Conservation (phyloP, 1,284 basidiomycete species). For the Rhodotorula sp. region DNA sequence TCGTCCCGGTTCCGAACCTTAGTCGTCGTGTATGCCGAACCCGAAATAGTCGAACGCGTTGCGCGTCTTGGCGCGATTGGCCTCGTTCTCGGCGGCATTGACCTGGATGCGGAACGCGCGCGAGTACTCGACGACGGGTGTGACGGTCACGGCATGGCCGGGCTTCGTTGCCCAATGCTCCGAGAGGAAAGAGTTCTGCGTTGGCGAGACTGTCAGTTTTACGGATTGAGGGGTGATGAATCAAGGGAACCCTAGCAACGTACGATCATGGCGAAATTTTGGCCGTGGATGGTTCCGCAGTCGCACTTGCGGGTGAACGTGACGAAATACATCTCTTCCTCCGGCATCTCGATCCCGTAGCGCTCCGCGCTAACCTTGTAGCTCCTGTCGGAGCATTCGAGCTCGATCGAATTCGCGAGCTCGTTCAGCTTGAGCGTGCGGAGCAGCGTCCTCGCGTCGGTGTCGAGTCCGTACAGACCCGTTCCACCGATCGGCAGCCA, state of each 20-base stretch:
- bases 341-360: not conserved
- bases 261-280: too few relatives aligned
- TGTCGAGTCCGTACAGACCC: not conserved
- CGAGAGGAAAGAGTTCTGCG: too few relatives aligned
- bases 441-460: not conserved
- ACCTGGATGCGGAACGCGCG: too few relatives aligned
- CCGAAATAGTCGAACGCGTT: too few relatives aligned
- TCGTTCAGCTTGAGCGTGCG: conserved; percentile 2
- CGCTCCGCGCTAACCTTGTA: not conserved
- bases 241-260: not conserved
- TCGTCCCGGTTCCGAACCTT: not conserved
- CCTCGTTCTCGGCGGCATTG: too few relatives aligned
- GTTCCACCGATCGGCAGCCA: not conserved
- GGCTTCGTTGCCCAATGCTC: too few relatives aligned
- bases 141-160: too few relatives aligned
- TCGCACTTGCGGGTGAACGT: not conserved
- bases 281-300: not conserved
- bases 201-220: too few relatives aligned
- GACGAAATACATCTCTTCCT: not conserved
- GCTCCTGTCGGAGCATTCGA: not conserved
- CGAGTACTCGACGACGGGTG: too few relatives aligned
- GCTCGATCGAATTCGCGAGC: not conserved
- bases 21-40: too few relatives aligned
- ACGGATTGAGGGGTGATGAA: too few relatives aligned
- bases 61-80: too few relatives aligned